Conservation (phyloP, 768 basidiomycete species). For the Russula lepida region DNA sequence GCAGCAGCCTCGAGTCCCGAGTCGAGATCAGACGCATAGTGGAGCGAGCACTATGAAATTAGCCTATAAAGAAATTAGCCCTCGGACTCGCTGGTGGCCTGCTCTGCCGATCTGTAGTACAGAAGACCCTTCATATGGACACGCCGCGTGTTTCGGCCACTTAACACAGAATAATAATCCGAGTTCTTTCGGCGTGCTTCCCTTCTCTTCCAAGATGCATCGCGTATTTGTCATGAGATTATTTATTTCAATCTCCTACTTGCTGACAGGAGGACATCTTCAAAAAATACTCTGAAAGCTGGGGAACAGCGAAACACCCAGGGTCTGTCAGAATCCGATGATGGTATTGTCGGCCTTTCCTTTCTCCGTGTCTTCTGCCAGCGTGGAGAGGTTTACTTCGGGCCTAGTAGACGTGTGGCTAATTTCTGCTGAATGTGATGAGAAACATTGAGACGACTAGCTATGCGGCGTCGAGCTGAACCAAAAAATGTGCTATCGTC, state of each 20-base stretch:
- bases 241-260: neutral
- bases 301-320: neutral
- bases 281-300: no score
- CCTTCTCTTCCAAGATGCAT: neutral
- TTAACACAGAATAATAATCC: neutral
- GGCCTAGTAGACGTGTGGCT: neutral
- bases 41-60: no score
- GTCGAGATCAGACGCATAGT: no score
- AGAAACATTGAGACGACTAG: neutral
- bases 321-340: neutral
- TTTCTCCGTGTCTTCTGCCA: neutral
- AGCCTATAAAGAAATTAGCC: no score
- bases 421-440: neutral
- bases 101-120: no score
- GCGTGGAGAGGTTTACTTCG: neutral
- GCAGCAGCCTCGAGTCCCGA: no score
- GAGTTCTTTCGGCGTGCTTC: neutral
- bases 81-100: no score
- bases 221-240: neutral
- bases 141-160: no score
- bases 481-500: neutral
- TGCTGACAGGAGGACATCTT: neutral
- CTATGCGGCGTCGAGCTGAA: neutral
- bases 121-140: no score
- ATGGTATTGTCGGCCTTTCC: neutral